These are phyloP conservation scores for Ocimum tenuiflorum DNA, from an alignment of 257 asterid species.

Conservation along the genomic window DNA sequence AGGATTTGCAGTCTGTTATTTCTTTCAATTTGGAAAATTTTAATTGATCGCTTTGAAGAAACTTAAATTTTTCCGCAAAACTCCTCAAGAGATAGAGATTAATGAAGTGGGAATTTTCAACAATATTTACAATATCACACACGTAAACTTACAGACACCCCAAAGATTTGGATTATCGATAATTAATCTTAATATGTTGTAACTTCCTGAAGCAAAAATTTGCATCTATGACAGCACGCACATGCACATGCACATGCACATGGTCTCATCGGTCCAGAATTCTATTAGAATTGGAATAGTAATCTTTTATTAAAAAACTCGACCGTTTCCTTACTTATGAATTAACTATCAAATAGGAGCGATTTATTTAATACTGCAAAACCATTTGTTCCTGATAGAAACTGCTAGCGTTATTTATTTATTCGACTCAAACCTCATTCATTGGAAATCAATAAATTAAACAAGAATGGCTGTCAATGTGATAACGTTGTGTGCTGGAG, in stretches of 20 bases:
- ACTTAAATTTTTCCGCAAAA: too few relatives aligned
- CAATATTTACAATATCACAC: too few relatives aligned
- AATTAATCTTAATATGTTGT: too few relatives aligned
- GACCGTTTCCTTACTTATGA: background rate
- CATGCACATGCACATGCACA: background rate
- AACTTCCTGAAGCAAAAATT: too few relatives aligned
- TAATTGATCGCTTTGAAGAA: too few relatives aligned
- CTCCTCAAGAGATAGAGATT: too few relatives aligned
- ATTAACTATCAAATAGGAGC: background rate
- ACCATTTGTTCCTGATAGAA: background rate
- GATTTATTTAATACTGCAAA: background rate
- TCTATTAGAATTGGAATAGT: background rate
- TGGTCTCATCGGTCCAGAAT: background rate
- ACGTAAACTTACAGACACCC: too few relatives aligned
- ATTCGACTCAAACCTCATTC: background rate
- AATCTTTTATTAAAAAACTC: background rate
- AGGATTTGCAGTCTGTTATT: too few relatives aligned
- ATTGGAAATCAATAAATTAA: constrained; percentile 1
- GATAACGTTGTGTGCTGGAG: background rate
- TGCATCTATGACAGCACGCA: too few relatives aligned
- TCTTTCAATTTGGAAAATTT: too few relatives aligned
- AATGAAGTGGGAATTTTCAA: too few relatives aligned
- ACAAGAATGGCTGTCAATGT: background rate
- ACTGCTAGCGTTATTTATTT: background rate
- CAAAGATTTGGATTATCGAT: too few relatives aligned